These are phyloP conservation scores for Lasiosphaeria miniovina DNA, from an alignment of 495 filamentous ascomycete species.

Conservation along the genomic window DNA sequence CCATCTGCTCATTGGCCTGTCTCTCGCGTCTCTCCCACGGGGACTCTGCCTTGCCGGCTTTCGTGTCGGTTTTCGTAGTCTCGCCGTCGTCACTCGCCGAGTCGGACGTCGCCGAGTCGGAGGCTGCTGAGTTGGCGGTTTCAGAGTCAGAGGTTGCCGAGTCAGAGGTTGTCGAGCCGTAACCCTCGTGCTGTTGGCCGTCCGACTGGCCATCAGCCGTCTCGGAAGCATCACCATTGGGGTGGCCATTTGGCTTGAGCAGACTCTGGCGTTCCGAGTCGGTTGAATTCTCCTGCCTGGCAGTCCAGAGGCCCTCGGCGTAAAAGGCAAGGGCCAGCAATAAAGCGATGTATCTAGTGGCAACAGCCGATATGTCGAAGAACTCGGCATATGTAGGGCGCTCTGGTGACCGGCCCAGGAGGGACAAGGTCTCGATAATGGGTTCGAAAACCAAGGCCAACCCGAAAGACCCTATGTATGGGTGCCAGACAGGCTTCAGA, in stretches of 20 bases:
- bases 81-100: slow-evolving; percentile 27
- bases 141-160: slow-evolving; percentile 26
- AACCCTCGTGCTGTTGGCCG: slow-evolving; percentile 37
- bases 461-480: slow-evolving; percentile 56
- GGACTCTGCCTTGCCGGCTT: slow-evolving; percentile 32
- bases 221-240: slow-evolving; percentile 10
- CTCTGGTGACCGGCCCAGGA: slow-evolving; percentile 20
- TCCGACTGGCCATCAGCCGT: slow-evolving; percentile 21
- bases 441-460: slow-evolving; percentile 52
- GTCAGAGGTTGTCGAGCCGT: slow-evolving; percentile 44
- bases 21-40: slow-evolving; percentile 49
- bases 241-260: slow-evolving; percentile 32
- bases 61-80: slow-evolving; percentile 29
- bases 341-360: slow-evolving; percentile 33
- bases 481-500: slow-evolving; percentile 56
- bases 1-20: slow-evolving; percentile 50
- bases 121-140: slow-evolving; percentile 38
- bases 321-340: slow-evolving; percentile 30
- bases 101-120: slow-evolving; percentile 27
- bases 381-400: slow-evolving; percentile 24
- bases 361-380: slow-evolving; percentile 33
- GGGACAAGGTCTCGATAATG: slow-evolving; percentile 35
- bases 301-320: slow-evolving; percentile 27
- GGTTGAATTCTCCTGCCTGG: slow-evolving; percentile 30
- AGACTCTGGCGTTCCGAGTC: slow-evolving; percentile 54